Base-by-base conservation (phyloP, 306 rosid species). In the Citrullus amarus region DNA sequence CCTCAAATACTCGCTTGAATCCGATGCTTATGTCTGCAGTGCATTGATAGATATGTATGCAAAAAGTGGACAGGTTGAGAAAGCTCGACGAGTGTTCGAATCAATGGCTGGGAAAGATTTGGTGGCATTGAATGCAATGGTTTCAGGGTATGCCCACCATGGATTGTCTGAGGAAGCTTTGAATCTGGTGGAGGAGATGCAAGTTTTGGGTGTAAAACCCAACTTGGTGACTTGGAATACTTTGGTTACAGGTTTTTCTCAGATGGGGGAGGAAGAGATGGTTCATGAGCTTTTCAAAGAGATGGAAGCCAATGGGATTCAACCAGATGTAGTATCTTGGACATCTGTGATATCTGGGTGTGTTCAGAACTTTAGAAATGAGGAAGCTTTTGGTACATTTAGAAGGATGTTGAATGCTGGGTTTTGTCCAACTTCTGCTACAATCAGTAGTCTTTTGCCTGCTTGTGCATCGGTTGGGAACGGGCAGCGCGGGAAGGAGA, bases 301-400 rank as follows among this genome's bases (percentile, higher is more conserved):
- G 86, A 92, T 90, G 97, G 28, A 54, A 9, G 83, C 18, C 16
- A 77, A 87, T 57, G 92, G 90, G 8, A 77, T 90, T 22, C 86
- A 88, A 73, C 96, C 96, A 80, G 96, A 92, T 86, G 90, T 90
- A 76, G 88, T 94, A 0, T 90, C 98, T 6, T 92, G 96, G 96
- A 92, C 97, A 74, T 87, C 97, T 30, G 81, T 92, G 75, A 86
- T 94, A 80, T 92, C 98, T 44, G 98, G 97, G 77, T 81, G 85
- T 82, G 98, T 90, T 80, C 88, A 94, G 79, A 92, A 92, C 34
- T 89, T 92, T 75, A 88, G 82, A 13, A 84, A 85, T 41, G 79
- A 84, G 8, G 90, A 94, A 55, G 97, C 94, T 32, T 90, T 92
- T 78, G 70, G 58, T 38, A 81, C 84, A 32, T 94, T 94, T 76